Evolutionary conservation across 2,329 filamentous ascomycete genomes (phyloP).

Genomic region (Nemania serpens): DNA sequence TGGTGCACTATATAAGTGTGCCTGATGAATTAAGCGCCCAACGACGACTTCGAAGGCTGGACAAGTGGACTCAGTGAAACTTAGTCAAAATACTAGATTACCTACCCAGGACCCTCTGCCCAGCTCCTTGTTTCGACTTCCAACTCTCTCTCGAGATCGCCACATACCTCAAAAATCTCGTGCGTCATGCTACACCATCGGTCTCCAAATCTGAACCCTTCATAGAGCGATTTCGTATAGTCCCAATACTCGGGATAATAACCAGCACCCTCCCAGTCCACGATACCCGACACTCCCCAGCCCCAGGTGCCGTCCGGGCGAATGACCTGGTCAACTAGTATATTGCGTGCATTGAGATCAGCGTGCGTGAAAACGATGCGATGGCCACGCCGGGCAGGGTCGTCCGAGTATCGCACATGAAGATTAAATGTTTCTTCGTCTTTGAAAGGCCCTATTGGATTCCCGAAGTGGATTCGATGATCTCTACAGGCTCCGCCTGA

Average conservation of each 20-base stretch:
- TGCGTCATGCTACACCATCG: constrained; percentile 24
- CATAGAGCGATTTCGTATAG: constrained; percentile 34
- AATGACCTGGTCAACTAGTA: constrained; percentile 35
- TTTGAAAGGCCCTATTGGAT: constrained; percentile 36
- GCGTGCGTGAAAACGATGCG: constrained; percentile 41
- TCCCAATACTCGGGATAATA: constrained; percentile 42
- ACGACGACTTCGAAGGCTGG: no score
- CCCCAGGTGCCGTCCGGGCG: constrained; percentile 32
- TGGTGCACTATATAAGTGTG: no score
- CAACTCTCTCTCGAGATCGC: constrained; percentile 26
- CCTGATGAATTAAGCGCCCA: no score
- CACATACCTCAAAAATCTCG: constrained; percentile 23
- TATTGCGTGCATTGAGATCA: constrained; percentile 43
- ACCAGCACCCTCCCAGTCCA: constrained; percentile 40
- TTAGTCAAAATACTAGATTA: neutral
- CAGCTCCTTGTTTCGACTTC: constrained; percentile 28
- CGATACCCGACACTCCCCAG: constrained; percentile 38
- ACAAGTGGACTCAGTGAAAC: no score
- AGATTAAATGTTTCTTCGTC: constrained; percentile 42
- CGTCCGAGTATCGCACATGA: constrained; percentile 39
- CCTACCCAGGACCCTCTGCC: constrained; percentile 21
- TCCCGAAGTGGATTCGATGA: constrained; percentile 33
- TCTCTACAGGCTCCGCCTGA: constrained; percentile 38
- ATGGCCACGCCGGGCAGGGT: constrained; percentile 38
- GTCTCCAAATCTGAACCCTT: constrained; percentile 25